Base-by-base conservation (phyloP, 176 grass and related monocot species). In the Musa schizocarpa region DNA sequence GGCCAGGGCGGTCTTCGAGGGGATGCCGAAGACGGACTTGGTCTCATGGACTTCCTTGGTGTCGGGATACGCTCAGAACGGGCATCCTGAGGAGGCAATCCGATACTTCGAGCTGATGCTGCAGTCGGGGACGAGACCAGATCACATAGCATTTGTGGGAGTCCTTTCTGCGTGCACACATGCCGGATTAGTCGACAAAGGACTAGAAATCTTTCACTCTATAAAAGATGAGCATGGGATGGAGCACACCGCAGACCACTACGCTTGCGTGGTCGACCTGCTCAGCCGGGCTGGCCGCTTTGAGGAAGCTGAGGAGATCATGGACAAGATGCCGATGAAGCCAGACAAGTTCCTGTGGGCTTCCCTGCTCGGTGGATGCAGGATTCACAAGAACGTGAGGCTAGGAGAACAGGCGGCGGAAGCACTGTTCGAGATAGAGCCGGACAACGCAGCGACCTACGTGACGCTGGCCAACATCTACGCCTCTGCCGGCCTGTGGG, bases 261-360 rank as follows among this genome's bases (percentile, higher is more conserved):
- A 93, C 80, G 90, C 88, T 73, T 98, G 94, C 3, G 76, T 91
- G 52, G 71, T 98, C 48, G 90, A 98, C 79, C 84, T 98, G 1
- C 85, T 91, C 50, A 78, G 94, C 65, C 86, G 86, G 2, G 92
- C 90, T 25, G 88, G 82, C 2, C 79, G 74, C 50, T 82, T 97
- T 54, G 74, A 87, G 48, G 79, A 69, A 90, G 89, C 90, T 58
- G 77, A 88, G 76, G 82, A 87, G 54, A 81, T 93, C 53, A 91
- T 91, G 13, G 57, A 57, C 50, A 85, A 78, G 21, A 93, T 93
- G 86, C 73, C 77, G 1, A 63, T 85, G 68, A 87, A 90, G 65
- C 85, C 88, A 9, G 92, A 87, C 77, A 93, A 93, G 82, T 93
- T 91, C 76, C 71, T 97, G 14, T 97, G 90, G 93, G 82, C 90